Percentiles rank a stretch among this genome's conserved stretches.
phyloP scores from a whole-genome alignment of 2,329 filamentous ascomycete genomes.

The Paramyrothecium sp. region DNA sequence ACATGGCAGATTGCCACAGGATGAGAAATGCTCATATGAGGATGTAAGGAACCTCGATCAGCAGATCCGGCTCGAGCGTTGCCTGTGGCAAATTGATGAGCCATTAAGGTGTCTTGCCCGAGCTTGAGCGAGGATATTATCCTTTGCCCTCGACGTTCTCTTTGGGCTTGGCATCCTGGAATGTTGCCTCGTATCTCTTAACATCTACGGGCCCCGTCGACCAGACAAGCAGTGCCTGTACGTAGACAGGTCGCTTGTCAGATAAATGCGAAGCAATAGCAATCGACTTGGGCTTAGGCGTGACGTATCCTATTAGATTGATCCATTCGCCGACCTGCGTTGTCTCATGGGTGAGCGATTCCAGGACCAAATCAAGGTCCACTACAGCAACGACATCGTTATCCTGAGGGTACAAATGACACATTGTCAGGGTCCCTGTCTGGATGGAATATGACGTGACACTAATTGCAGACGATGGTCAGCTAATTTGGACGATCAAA shows the following conservation, averaged over 20 bases:
- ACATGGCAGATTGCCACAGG: no score
- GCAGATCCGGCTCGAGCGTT: no score
- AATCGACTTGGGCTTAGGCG: slow-evolving; percentile 17
- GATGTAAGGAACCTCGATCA: no score
- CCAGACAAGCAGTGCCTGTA: slow-evolving; percentile 81
- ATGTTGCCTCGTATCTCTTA: slow-evolving; percentile 65
- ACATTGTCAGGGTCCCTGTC: slow-evolving; percentile 63
- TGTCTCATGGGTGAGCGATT: slow-evolving; percentile 60
- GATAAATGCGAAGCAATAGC: slow-evolving; percentile 2
- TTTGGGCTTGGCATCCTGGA: slow-evolving; percentile 22
- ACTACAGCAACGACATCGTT: slow-evolving; percentile 55
- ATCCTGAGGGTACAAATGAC: slow-evolving; percentile 60
- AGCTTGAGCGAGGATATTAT: no score
- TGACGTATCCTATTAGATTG: slow-evolving; percentile 82
- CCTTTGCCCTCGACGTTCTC: no score
- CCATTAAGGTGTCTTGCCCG: no score
- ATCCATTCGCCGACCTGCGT: slow-evolving; percentile 80
- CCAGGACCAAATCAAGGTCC: slow-evolving; percentile 70
- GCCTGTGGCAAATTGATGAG: no score
- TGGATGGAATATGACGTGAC: slow-evolving; percentile 49
- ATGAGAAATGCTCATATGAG: no score
- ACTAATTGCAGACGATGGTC: slow-evolving; percentile 27
- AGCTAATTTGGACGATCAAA: background rate
- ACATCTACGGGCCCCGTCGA: slow-evolving; percentile 71
- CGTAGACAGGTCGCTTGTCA: slow-evolving; percentile 28